Percentiles rank a stretch among this genome's conserved stretches.
Evolutionary conservation across 2,329 filamentous ascomycete genomes (phyloP).

Genomic region (Juglanconis sp.): DNA sequence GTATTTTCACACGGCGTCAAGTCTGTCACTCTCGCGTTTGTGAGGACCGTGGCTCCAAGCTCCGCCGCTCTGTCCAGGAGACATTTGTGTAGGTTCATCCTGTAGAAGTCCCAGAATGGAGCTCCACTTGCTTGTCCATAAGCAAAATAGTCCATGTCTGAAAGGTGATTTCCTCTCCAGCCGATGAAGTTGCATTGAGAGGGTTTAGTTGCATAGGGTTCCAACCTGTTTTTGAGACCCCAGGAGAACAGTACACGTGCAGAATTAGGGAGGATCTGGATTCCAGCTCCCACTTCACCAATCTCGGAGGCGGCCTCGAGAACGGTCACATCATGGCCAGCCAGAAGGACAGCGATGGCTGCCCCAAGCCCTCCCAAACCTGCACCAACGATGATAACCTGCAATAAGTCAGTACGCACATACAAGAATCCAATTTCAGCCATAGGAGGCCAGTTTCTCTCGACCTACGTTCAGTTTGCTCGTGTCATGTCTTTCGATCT

Average conservation of each 20-base stretch:
- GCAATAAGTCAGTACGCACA: background rate
- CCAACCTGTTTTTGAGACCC: slow-evolving; percentile 43
- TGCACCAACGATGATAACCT: slow-evolving; percentile 53
- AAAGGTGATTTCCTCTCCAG: slow-evolving; percentile 50
- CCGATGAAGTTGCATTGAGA: slow-evolving; percentile 45
- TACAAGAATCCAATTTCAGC: background rate
- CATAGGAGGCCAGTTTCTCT: background rate
- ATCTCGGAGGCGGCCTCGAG: slow-evolving; percentile 46
- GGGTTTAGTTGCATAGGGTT: slow-evolving; percentile 37
- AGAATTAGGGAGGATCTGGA: slow-evolving; percentile 48
- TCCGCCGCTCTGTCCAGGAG: slow-evolving; percentile 44
- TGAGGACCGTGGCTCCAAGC: slow-evolving; percentile 44
- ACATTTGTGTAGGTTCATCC: slow-evolving; percentile 47
- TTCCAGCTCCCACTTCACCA: slow-evolving; percentile 47
- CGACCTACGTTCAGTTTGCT: slow-evolving; percentile 9
- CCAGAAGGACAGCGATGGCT: slow-evolving; percentile 43
- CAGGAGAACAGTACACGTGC: slow-evolving; percentile 44
- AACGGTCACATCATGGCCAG: slow-evolving; percentile 44
- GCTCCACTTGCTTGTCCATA: slow-evolving; percentile 32
- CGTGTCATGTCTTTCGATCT: slow-evolving; percentile 7
- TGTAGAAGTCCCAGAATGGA: slow-evolving; percentile 54
- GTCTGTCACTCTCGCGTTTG: slow-evolving; percentile 40
- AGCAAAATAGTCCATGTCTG: slow-evolving; percentile 44
- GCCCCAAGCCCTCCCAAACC: slow-evolving; percentile 53
- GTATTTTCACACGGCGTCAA: slow-evolving; percentile 33